These are phyloP conservation scores for Geranium incanum DNA, from an alignment of 441 rosid genomes.

Conservation along the genomic window DNA sequence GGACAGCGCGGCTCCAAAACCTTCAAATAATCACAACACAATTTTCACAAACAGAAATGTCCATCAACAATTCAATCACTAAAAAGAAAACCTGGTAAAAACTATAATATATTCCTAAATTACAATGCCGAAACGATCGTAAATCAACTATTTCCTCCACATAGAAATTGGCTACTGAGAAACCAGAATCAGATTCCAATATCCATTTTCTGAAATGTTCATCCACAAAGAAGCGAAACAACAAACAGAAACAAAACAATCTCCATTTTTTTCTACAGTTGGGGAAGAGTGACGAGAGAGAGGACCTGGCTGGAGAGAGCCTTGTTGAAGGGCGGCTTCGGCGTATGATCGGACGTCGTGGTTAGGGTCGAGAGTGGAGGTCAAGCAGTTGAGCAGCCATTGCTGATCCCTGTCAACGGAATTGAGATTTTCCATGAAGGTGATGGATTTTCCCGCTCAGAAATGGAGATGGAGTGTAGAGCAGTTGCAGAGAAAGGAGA, in stretches of 20 bases:
- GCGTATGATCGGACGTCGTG: constrained; percentile 80
- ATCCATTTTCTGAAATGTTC: neutral
- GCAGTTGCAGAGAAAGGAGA: neutral
- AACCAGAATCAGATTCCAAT: neutral
- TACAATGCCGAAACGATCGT: neutral
- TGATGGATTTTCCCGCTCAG: constrained; percentile 8
- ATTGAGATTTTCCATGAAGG: constrained; percentile 8
- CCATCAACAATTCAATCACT: neutral
- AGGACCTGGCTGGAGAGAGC: constrained; percentile 83
- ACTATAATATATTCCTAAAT: neutral
- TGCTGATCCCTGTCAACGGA: constrained; percentile 71
- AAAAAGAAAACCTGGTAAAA: neutral
- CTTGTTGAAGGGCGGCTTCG: constrained; percentile 78
- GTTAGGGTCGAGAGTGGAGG: constrained; percentile 82
- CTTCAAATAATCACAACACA: constrained; percentile 29
- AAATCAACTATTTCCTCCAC: neutral
- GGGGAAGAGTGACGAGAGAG: neutral
- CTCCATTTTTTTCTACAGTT: neutral
- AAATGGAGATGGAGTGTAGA: neutral
- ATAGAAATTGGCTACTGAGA: neutral
- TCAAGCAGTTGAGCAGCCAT: constrained; percentile 81
- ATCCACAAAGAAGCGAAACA: too few relatives aligned
- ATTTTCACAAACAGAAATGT: neutral
- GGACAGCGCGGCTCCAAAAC: constrained; percentile 76
- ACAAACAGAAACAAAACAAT: neutral